Evolutionary conservation across 495 filamentous ascomycete species (phyloP).

Genomic region (Trichoderma erinaceum): DNA sequence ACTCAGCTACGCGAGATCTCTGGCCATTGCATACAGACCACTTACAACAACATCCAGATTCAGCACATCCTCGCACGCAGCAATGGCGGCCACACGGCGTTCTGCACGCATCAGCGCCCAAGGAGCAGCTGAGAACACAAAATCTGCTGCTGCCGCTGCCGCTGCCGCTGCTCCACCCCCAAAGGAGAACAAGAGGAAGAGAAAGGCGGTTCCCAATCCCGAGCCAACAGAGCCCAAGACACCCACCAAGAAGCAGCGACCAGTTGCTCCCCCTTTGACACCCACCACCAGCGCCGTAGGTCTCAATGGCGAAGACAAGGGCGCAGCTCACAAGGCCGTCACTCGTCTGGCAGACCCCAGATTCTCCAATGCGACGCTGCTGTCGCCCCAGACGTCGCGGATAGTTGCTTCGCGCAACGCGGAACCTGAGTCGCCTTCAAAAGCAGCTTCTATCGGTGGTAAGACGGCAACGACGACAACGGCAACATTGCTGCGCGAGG

Average conservation of each 20-base stretch:
- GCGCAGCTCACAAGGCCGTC: constrained; percentile 23
- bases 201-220: constrained; percentile 21
- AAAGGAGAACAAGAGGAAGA: constrained; percentile 24
- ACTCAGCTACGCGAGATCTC: background rate
- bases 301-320: constrained; percentile 26
- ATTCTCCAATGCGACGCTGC: constrained; percentile 64
- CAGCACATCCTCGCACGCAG: constrained; percentile 1
- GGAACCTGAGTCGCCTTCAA: constrained; percentile 54
- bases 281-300: constrained; percentile 34
- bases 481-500: constrained; percentile 67
- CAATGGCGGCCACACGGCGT: constrained; percentile 6
- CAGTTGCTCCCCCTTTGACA: constrained; percentile 29
- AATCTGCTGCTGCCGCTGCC: constrained; percentile 7
- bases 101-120: background rate
- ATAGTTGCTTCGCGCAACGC: constrained; percentile 49
- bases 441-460: constrained; percentile 31
- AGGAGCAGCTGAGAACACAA: background rate
- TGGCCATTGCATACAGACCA: background rate
- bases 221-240: constrained; percentile 26
- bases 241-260: constrained; percentile 29
- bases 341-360: constrained; percentile 44
- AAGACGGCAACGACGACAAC: constrained; percentile 53
- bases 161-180: constrained; percentile 21
- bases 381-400: constrained; percentile 71
- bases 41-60: background rate